Base-by-base conservation (phyloP, 2,329 filamentous ascomycete species). In the Xylaria sp. region DNA sequence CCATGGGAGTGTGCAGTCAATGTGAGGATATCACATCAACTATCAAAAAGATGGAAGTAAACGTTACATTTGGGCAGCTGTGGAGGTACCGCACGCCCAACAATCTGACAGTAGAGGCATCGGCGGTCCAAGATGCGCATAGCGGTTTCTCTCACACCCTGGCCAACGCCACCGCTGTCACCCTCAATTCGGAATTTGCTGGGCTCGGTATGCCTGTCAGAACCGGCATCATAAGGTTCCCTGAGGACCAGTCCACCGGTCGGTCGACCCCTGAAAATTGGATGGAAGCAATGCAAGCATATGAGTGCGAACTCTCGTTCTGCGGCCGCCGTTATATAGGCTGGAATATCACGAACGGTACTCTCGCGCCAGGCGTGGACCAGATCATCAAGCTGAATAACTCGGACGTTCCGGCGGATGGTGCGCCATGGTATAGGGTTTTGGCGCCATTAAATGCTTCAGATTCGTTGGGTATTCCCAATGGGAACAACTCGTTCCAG, bases 351-450 rank as follows among this genome's bases (percentile, higher is more conserved):
- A 58, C 64, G 3, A 65, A 67, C 31, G 64, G 67, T 37, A 59
- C 59, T 10, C 23, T 63, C 18, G 18, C 64, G 23, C 52, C 15
- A 9, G 59, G 64, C 39, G 48, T 56, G 28, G 63, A 69, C 39
- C 25, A 59, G 15, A 41, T 64, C 28, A 64, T 69, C 54, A 69
- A 67, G 54, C 48, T 69, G 6, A 69, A 69, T 41, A 67, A 69
- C 46, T 60, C 67, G 25, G 64, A 63, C 28, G 44, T 57, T 5
- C 13, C 66, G 15, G 18, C 13, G 6, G 23, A 52, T 1, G 6
- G 41, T 25, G 57, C n/a, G 37, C 58, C 58, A 3, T 59, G 44
- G 46, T 63, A 54, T 18, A 37, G 67, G 15, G 7, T 44, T 18
- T 59, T 69, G 6, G 39, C 44, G 10, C 64, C 67, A 5, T 34